Base-by-base conservation (phyloP, 495 filamentous ascomycete species). In the Neurospora cerealis region DNA sequence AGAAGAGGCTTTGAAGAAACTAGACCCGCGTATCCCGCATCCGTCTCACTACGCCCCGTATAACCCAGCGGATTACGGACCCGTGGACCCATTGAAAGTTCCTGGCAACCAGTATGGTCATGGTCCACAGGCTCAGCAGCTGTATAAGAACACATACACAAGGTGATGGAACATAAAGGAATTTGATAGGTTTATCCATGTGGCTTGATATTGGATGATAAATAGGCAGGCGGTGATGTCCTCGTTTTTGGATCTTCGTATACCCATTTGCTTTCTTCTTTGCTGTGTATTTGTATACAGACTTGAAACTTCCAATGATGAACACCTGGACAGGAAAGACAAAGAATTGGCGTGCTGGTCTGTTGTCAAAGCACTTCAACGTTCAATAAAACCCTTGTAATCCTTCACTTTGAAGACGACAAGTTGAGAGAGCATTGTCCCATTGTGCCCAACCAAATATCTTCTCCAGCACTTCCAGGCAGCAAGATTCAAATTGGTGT, bases 21-120 rank as follows among this genome's bases (percentile, higher is more conserved):
- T 74, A 11, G 74, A 78, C 44, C 73, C 77, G 32, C 77, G 70
- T 8, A 72, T 73, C 37, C 71, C 72, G n/a, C 79, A 75, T 17
- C 73, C 75, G 1, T 74, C 77, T n/a, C 79, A 73, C 15, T 78
- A 74, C 19, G 79, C 80, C 4, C 77, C 78, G 2, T 86, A 86
- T 71, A 86, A 85, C 71, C 83, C 84, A 9, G 81, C 82, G 2
- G 83, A 86, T 73, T 86, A 85, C 32, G 82, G 80, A 11, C 80
- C 81, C 71, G 54, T 75, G 19, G 48, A 62, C 15, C 72, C 72
- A n/a, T n/a, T 15, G 15, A 46, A 72, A n/a, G 34, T 34, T 34
- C 71, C 36, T 13, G 34, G 4, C 2, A 46, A 72, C 15, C 54
- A 66, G 54, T 38, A 46, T 66, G 10, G 13, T 19, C 15, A 34